Conservation (phyloP, 345 rosid genomes). For the Gossypium bickii region DNA sequence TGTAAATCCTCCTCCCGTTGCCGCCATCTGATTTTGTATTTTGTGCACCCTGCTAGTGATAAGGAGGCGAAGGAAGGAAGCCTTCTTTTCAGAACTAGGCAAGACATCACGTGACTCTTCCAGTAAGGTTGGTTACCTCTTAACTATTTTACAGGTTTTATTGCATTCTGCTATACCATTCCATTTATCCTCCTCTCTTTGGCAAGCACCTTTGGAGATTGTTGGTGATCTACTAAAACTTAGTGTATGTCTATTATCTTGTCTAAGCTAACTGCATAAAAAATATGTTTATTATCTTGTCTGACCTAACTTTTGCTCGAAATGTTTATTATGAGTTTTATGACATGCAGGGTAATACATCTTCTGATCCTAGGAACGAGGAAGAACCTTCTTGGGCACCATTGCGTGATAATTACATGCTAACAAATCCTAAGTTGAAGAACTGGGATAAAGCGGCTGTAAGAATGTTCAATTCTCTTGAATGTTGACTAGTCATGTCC, state of each 20-base stretch:
- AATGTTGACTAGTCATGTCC: neutral
- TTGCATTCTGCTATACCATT: neutral
- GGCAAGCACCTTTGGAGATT: neutral
- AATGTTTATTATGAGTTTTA: neutral
- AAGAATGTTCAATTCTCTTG: conserved; percentile 12
- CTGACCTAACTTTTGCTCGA: neutral
- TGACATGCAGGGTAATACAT: conserved; percentile 34
- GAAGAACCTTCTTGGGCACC: conserved; percentile 97
- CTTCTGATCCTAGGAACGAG: conserved; percentile 27
- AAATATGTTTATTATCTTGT: neutral
- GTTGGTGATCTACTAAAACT: neutral
- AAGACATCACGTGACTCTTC: conserved; percentile 36
- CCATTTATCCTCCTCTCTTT: neutral
- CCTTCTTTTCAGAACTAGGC: conserved; percentile 81
- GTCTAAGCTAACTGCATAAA: neutral
- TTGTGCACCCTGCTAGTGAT: conserved; percentile 44
- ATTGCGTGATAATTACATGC: conserved; percentile 82
- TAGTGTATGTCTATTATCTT: neutral
- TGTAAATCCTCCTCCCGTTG: too few relatives aligned
- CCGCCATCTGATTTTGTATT: neutral
- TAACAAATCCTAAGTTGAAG: conserved; percentile 80
- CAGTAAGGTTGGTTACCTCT: conserved; percentile 41
- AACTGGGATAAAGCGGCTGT: conserved; percentile 91
- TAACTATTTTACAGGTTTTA: neutral
- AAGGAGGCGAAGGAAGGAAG: conserved; percentile 75